Conservation (phyloP, 2,329 filamentous ascomycete species). For the Cryoendolithus antarcticus region DNA sequence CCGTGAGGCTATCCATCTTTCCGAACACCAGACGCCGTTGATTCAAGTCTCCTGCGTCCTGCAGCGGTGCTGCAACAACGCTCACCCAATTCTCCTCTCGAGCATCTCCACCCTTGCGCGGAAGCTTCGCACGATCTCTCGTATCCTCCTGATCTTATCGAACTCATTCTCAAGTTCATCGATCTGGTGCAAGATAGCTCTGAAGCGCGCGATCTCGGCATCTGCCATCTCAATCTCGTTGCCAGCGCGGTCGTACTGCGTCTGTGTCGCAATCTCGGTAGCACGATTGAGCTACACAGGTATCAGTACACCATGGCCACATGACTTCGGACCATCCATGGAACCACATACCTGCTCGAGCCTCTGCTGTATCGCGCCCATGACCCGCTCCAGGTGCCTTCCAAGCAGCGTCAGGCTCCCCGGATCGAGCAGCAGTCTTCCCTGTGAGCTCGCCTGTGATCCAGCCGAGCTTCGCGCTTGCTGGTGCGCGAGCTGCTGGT, state of each 20-base stretch:
- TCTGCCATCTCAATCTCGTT: constrained; percentile 67
- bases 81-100: constrained; percentile 36
- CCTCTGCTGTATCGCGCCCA: constrained; percentile 49
- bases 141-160: constrained; percentile 78
- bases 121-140: constrained; percentile 85
- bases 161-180: constrained; percentile 91
- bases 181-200: constrained; percentile 71
- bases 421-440: constrained; percentile 50
- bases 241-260: constrained; percentile 47
- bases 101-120: constrained; percentile 69
- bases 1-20: too few relatives aligned
- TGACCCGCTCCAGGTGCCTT: constrained; percentile 51
- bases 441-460: constrained; percentile 58
- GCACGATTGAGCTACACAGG: constrained; percentile 39
- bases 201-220: constrained; percentile 78
- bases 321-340: too few relatives aligned
- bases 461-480: constrained; percentile 47
- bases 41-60: too few relatives aligned
- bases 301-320: too few relatives aligned
- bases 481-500: constrained; percentile 65
- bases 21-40: too few relatives aligned
- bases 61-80: too few relatives aligned
- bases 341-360: constrained; percentile 34
- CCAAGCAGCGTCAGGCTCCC: constrained; percentile 49
- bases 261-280: constrained; percentile 48